These are phyloP conservation scores for Stachybotrys echinatus DNA, from an alignment of 2,329 filamentous ascomycete genomes.

Conservation along the genomic window DNA sequence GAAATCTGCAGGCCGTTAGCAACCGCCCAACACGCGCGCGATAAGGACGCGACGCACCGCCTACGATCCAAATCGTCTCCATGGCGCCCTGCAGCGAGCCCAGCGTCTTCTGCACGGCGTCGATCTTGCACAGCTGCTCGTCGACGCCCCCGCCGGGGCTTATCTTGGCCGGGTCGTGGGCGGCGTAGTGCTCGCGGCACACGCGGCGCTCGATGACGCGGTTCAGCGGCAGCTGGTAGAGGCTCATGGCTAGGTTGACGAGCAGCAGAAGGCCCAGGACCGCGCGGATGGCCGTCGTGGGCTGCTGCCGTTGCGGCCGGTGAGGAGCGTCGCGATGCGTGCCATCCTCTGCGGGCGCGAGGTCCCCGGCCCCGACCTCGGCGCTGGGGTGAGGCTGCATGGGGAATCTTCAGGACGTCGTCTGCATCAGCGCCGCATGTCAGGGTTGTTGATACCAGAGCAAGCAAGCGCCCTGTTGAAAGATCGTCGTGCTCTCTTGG, in stretches of 20 bases:
- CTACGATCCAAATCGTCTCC: slow-evolving; percentile 44
- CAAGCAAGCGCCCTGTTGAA: too few relatives aligned
- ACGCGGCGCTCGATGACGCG: slow-evolving; percentile 40
- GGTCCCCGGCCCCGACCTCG: too few relatives aligned
- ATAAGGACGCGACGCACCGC: slow-evolving; percentile 26
- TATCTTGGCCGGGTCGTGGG: slow-evolving; percentile 25
- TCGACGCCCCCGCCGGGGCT: slow-evolving; percentile 32
- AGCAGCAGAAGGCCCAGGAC: slow-evolving; percentile 37
- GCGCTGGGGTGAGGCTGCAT: too few relatives aligned
- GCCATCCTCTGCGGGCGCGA: too few relatives aligned
- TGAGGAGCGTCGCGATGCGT: too few relatives aligned
- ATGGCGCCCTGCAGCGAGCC: slow-evolving; percentile 47
- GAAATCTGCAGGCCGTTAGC: slow-evolving; percentile 30
- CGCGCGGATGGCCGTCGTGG: slow-evolving; percentile 12
- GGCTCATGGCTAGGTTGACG: slow-evolving; percentile 40
- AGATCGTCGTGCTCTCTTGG: too few relatives aligned
- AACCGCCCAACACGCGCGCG: background rate
- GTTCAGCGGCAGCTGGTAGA: slow-evolving; percentile 42
- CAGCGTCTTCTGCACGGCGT: slow-evolving; percentile 42
- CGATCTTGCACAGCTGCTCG: slow-evolving; percentile 49
- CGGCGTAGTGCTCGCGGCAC: slow-evolving; percentile 44
- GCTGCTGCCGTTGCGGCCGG: too few relatives aligned
- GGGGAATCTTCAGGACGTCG: too few relatives aligned
- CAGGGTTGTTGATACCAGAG: too few relatives aligned
- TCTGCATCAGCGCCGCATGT: too few relatives aligned